Evolutionary conservation across 345 rosid genomes (phyloP).

Genomic region (Heritiera fomes): DNA sequence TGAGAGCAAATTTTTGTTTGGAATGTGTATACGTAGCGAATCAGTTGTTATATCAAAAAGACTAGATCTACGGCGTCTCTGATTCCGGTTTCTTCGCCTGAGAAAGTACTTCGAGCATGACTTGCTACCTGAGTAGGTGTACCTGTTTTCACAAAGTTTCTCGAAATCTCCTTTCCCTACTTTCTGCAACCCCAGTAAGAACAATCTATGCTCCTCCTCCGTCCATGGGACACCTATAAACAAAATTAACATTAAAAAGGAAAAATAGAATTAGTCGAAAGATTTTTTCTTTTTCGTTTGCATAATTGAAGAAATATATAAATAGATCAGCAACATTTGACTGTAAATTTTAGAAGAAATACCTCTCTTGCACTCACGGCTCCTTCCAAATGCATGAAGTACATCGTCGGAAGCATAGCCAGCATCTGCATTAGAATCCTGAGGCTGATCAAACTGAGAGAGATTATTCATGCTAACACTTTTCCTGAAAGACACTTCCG

Average conservation of each 20-base stretch:
- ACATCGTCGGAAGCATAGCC: constrained; percentile 80
- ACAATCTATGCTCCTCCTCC: constrained; percentile 67
- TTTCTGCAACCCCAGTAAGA: constrained; percentile 61
- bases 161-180: constrained; percentile 84
- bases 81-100: constrained; percentile 56
- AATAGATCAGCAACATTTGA: neutral
- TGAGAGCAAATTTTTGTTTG: too few relatives aligned
- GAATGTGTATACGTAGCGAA: constrained; percentile 31
- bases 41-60: constrained; percentile 75
- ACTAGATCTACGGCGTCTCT: constrained; percentile 75
- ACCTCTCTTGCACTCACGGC: constrained; percentile 82
- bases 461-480: constrained; percentile 73
- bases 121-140: constrained; percentile 87
- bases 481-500: constrained; percentile 60
- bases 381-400: constrained; percentile 59
- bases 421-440: constrained; percentile 48
- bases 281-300: neutral
- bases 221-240: constrained; percentile 73
- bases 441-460: constrained; percentile 57
- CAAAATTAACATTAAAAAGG: neutral
- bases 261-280: neutral
- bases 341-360: too few relatives aligned
- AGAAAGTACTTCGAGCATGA: constrained; percentile 82
- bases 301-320: neutral
- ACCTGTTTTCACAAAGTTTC: constrained; percentile 77